phyloP scores from a whole-genome alignment of 192 early-diverging fungal genomes.

The Phlyctochytrium arcticum region DNA sequence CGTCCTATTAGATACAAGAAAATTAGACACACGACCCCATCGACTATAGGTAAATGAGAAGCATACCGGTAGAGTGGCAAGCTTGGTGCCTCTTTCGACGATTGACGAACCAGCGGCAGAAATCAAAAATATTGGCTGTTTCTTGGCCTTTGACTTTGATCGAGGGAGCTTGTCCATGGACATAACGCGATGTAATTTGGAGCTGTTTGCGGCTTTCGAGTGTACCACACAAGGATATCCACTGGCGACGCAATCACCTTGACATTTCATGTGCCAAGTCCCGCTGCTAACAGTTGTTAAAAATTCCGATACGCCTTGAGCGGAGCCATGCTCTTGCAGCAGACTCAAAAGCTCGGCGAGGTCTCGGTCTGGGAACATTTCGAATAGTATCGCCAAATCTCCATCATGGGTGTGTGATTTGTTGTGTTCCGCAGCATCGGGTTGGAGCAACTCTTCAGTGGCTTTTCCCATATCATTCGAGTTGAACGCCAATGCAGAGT shows the following conservation, averaged over 20 bases:
- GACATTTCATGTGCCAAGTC: background rate
- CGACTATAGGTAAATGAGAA: background rate
- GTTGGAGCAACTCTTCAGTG: background rate
- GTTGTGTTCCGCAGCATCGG: background rate
- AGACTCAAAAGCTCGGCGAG: background rate
- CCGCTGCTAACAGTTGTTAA: background rate
- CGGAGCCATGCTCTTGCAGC: background rate
- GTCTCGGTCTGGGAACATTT: conserved; percentile 14
- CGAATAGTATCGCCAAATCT: conserved; percentile 3
- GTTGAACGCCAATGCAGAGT: background rate
- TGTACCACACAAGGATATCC: conserved; percentile 7
- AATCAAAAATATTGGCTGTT: background rate
- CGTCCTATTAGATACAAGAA: background rate
- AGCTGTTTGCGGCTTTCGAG: background rate
- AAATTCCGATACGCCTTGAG: background rate
- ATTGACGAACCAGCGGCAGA: background rate
- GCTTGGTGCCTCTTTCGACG: background rate
- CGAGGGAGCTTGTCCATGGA: background rate
- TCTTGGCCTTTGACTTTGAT: background rate
- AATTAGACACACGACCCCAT: background rate
- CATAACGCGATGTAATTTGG: background rate
- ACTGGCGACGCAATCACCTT: background rate
- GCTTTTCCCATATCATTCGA: background rate
- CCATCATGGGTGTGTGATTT: background rate
- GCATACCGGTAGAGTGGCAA: background rate